Evolutionary conservation across 139 green algal species (phyloP), one percentile per base, ranked within the genome.

Genomic region (Coelastrella sp.): DNA sequence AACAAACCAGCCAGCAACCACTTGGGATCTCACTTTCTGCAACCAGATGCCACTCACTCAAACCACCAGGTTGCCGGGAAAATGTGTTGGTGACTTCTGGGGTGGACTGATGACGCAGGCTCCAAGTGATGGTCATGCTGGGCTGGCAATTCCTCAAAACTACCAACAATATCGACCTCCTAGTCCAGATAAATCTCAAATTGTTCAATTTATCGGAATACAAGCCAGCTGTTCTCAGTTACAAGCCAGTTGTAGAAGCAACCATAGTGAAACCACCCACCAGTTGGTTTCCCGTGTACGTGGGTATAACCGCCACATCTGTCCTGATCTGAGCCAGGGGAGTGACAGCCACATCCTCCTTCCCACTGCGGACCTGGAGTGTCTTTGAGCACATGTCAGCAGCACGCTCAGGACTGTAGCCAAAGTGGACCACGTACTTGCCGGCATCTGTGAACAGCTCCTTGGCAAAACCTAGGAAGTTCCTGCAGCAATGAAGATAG

Each of bases 371-470:
- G 58, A 80, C 79, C 57, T 84, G 20, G 20, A 92, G 74, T n/a
- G 90, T 93, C n/a, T 86, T 73, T 9, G 14, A 89, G 56, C 65
- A 88, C 58, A 96, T 72, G 35, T 92, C 79, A 8, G 95, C 95
- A 8, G 95, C 95, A 59, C 94, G 57, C 14, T 89, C 20, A 7
- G 95, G 84, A 25, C 58, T 87, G 57, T 89, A 76, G 0, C 97
- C 97, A 90, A 98, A 99, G 89, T 99, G 97, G 15, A 99, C 95
- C 17, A 96, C 95, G 80, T 99, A 99, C 92, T 97, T 97, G 73
- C 96, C 95, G 6, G 94, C 94, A 89, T 96, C 93, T 0, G 95
- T 97, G 92, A 96, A 97, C 4, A 97, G 70, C 93, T 97, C 95
- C 90, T 96, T 96, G 82, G 91, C 95, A 92, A 97, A 97, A 27